Base-by-base conservation (phyloP, 768 basidiomycete genomes). In the Leccinum arenicola region DNA sequence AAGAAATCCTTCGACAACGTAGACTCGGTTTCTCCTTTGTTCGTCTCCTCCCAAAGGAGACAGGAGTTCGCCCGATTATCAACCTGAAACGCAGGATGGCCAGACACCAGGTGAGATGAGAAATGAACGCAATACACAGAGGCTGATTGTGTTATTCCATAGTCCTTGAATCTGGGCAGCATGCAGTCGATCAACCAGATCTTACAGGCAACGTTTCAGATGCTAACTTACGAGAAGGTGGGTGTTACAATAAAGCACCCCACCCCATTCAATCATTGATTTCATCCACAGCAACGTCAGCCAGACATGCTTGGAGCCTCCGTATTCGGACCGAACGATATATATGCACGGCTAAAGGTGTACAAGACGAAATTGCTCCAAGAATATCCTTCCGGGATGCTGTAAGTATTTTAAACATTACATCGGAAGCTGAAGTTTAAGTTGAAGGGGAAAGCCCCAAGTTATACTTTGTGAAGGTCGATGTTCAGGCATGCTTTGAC, bases 401-500 rank as follows among this genome's bases (percentile, higher is more conserved):
- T 91, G 91, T 93, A 59, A 68, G 79, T 61, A 45, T 7, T 17
- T n/a, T 29, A 15, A 36, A 6, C 14, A 33, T 6, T 6, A 48
- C 38, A 29, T 25, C 7, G 40, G 29, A 29, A 1, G 29, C 29
- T 5, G 33, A 43, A 11, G 15, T n/a, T 27, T 7, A 7, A 5
- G 12, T 25, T 65, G 36, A 68, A 38, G 14, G 40, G 3, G 52
- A 57, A 55, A 96, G 95, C 38, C 93, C 95, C 0, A 86, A 86
- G 62, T 73, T 98, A 6, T 98, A 95, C 73, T 96, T 99, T 67
- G 95, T 95, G 54, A 99, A 99, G 73, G 84, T 97, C 25, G 97
- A 99, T 69, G 94, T 98, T 17, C 89, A 89, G 61, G 88, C 96
- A 8, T 97, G 95, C 65, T 99, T 98, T 77, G 97, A 99, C 74